These are phyloP conservation scores for Tetrahymena malaccensis DNA, from an alignment of 73 alveolate species.

Conservation along the genomic window DNA sequence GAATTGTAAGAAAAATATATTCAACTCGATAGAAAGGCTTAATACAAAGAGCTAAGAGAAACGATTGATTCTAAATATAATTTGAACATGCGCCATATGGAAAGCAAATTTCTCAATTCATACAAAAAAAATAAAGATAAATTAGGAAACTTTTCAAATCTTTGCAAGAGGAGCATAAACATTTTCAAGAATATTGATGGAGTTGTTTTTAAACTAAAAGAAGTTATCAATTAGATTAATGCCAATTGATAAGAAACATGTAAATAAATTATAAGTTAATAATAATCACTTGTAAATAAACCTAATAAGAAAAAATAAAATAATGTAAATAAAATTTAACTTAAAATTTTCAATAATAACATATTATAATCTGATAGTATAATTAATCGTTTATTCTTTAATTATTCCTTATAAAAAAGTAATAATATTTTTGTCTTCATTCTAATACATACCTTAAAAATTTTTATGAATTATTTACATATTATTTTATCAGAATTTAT, in stretches of 20 bases:
- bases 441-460: too few species aligned
- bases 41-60: not conserved
- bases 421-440: too few species aligned
- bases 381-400: too few species aligned
- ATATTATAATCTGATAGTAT: too few species aligned
- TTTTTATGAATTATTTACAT: too few species aligned
- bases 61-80: not conserved
- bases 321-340: too few species aligned
- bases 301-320: too few species aligned
- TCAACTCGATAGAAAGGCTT: not conserved
- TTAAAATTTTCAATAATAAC: too few species aligned
- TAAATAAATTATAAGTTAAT: not conserved
- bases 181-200: not conserved
- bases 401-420: too few species aligned
- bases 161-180: not conserved
- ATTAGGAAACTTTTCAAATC: not conserved
- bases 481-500: too few species aligned
- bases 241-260: not conserved
- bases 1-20: not conserved
- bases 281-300: too few species aligned
- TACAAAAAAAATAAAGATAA: not conserved
- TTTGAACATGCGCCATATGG: not conserved
- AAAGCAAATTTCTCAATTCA: not conserved
- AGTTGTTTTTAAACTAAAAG: not conserved
- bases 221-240: not conserved